Percentiles rank a stretch among this genome's conserved stretches.
Conservation (phyloP, 306 rosid genomes). For the Castanopsis chinensis region DNA sequence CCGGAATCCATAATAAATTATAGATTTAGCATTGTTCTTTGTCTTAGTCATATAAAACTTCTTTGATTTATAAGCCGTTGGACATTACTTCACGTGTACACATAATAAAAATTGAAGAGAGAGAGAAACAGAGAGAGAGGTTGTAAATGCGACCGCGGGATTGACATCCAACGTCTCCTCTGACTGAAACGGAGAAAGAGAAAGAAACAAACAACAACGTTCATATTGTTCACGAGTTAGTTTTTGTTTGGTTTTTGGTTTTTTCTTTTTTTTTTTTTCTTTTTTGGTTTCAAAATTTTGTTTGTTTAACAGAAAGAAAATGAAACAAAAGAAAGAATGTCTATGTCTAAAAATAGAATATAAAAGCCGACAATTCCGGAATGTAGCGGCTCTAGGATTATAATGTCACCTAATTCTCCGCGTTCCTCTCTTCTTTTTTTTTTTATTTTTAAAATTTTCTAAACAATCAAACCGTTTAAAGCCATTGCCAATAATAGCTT, state of each 20-base stretch:
- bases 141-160: background rate
- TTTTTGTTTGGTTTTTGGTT: too few species aligned
- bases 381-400: background rate
- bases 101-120: background rate
- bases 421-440: background rate
- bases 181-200: conserved; percentile 4
- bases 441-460: too few species aligned
- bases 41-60: too few species aligned
- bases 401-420: background rate
- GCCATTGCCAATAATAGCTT: background rate
- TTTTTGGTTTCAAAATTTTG: too few species aligned
- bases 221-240: too few species aligned
- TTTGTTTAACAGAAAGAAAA: too few species aligned
- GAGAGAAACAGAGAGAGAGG: background rate
- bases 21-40: fast-evolving
- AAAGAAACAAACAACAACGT: background rate
- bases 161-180: background rate
- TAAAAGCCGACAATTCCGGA: background rate
- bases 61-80: too few species aligned
- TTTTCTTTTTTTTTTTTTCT: too few species aligned
- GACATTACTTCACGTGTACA: too few species aligned
- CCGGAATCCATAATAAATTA: too few species aligned
- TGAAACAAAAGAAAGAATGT: background rate
- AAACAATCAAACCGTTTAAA: background rate
- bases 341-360: background rate